Evolutionary conservation across 352 stramenopile genomes (phyloP).

Genomic region (Blastocystis sp.): DNA sequence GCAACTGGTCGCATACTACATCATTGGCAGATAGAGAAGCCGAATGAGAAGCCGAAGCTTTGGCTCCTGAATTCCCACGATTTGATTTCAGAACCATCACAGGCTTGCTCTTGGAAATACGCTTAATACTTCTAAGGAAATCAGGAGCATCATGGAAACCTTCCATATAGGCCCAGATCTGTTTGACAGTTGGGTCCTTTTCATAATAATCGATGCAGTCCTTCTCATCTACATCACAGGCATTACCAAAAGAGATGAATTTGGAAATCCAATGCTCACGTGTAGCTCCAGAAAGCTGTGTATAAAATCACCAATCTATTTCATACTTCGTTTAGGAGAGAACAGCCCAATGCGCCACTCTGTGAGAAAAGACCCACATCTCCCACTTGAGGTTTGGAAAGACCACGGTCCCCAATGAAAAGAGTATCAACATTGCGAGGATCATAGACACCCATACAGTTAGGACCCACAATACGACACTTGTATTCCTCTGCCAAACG

Average conservation of each 20-base stretch:
- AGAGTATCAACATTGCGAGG: constrained; percentile 54
- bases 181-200: constrained; percentile 21
- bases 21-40: constrained; percentile 54
- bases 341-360: constrained; percentile 14
- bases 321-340: constrained; percentile 42
- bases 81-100: constrained; percentile 63
- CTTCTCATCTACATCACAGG: constrained; percentile 64
- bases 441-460: constrained; percentile 66
- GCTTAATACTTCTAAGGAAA: constrained; percentile 26
- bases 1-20: constrained; percentile 32
- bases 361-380: constrained; percentile 53
- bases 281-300: constrained; percentile 18
- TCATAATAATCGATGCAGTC: constrained; percentile 65
- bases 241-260: constrained; percentile 56
- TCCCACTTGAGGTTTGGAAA: constrained; percentile 28
- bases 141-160: constrained; percentile 62
- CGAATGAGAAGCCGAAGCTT: constrained; percentile 53
- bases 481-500: constrained; percentile 49
- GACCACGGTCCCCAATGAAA: constrained; percentile 44
- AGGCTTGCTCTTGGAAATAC: constrained; percentile 35
- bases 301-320: background rate
- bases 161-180: constrained; percentile 64
- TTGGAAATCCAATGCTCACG: constrained; percentile 53
- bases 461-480: constrained; percentile 50
- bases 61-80: constrained; percentile 35